Conservation (phyloP, 202 grass and related monocot genomes). For the Setaria viridis region DNA sequence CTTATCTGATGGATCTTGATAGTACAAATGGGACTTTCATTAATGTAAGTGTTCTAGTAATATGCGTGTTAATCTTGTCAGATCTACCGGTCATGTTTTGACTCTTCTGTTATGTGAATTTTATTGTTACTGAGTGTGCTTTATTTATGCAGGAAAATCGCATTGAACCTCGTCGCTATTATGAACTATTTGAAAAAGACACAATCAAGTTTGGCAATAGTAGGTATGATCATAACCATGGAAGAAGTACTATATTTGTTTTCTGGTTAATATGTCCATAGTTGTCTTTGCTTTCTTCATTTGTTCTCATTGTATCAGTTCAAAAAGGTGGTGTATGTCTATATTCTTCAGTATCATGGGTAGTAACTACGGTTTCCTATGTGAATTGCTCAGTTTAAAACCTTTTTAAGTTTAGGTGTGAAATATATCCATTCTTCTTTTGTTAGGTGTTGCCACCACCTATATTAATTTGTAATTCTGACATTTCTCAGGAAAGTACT, state of each 20-base stretch:
- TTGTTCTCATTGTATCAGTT: background rate
- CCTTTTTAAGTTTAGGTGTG: background rate
- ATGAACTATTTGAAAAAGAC: slow-evolving; percentile 96
- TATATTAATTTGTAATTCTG: slow-evolving; percentile 23
- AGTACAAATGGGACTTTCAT: slow-evolving; percentile 93
- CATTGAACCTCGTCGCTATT: slow-evolving; percentile 85
- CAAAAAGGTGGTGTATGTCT: background rate
- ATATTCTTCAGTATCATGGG: background rate
- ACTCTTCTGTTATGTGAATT: background rate
- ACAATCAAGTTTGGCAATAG: slow-evolving; percentile 95
- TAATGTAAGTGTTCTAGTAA: slow-evolving; percentile 68
- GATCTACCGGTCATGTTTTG: background rate
- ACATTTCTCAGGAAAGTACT: background rate
- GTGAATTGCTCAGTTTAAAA: background rate
- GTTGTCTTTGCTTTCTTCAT: background rate
- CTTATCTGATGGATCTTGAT: slow-evolving; percentile 97
- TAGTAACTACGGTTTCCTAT: background rate
- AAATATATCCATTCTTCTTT: background rate
- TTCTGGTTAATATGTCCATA: slow-evolving; percentile 10
- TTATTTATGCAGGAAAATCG: slow-evolving; percentile 70
- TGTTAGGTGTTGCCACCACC: background rate
- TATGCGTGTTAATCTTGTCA: background rate
- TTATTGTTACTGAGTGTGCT: slow-evolving; percentile 16
- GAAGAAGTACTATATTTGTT: background rate
- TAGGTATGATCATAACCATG: slow-evolving; percentile 60